These are phyloP conservation scores for Diaporthe batatas DNA, from an alignment of 2,329 filamentous ascomycete species.

Conservation along the genomic window DNA sequence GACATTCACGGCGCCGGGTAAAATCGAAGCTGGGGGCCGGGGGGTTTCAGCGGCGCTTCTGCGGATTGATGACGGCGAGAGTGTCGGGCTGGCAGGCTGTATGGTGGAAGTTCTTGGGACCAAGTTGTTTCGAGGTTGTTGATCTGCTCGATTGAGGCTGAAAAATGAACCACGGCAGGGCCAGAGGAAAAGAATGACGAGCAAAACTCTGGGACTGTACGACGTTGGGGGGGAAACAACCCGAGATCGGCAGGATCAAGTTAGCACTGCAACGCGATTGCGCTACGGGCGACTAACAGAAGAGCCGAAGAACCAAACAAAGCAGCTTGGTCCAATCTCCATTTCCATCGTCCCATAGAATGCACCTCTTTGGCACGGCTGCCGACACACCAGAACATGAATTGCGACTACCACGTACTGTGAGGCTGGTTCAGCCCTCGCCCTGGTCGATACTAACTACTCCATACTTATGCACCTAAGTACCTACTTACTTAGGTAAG, in stretches of 20 bases:
- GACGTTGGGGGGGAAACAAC: slow-evolving; percentile 22
- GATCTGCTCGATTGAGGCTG: slow-evolving; percentile 28
- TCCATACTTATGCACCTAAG: too few relatives aligned
- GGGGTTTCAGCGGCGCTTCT: slow-evolving; percentile 24
- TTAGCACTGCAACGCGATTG: slow-evolving; percentile 33
- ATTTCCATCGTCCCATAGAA: background rate
- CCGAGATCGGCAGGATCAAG: slow-evolving; percentile 36
- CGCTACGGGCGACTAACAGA: slow-evolving; percentile 28
- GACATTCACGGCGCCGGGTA: slow-evolving; percentile 20
- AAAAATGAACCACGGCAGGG: slow-evolving; percentile 26
- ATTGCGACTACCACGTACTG: too few relatives aligned
- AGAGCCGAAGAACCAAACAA: slow-evolving; percentile 2
- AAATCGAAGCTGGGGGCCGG: background rate
- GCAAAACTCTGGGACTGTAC: slow-evolving; percentile 25
- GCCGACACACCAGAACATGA: slow-evolving; percentile 13
- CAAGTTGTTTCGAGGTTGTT: slow-evolving; percentile 27
- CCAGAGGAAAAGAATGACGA: background rate
- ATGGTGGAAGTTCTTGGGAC: slow-evolving; percentile 4
- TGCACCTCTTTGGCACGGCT: slow-evolving; percentile 22
- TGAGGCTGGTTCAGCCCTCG: too few relatives aligned
- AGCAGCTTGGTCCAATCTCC: slow-evolving; percentile 1
- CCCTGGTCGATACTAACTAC: too few relatives aligned
- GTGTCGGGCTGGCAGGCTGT: too few relatives aligned
- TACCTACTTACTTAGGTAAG: too few relatives aligned
- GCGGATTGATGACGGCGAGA: slow-evolving; percentile 11